Evolutionary conservation across 805 yeast genomes (phyloP), one percentile per base, ranked within the genome.

Genomic region (Maudiozyma barnettii): DNA sequence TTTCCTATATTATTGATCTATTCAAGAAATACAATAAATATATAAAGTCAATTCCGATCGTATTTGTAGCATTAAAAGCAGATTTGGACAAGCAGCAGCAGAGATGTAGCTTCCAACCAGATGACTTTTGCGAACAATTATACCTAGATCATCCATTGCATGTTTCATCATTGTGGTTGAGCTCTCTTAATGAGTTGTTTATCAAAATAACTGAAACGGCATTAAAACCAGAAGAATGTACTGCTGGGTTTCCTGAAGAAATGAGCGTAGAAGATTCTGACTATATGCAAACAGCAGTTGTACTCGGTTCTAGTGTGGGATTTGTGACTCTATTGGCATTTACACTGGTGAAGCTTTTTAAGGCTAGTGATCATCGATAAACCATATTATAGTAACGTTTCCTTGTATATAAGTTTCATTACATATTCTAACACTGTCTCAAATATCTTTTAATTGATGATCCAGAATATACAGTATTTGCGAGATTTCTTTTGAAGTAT

Each of bases 51-150:
- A 67, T 93, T 2, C 99, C 99, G 0, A 76, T 83, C 4, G 81
- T 93, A 0, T 86, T 82, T 58, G 97, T 90, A 1, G 99, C 96
- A 0, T 69, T 90, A 33, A 93, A 93, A 60, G 98, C 99, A 0
- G 99, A 93, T 65, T 70, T 88, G 35, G 99, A 93, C 63, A 81
- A 95, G 54, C 98, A 90, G 61, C 97, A 91, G 59, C 99, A 93
- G 59, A 66, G 99, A 35, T 79, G 83, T 36, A 85, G 78, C 47
- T 69, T 75, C 5, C 96, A 87, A 59, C 99, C 99, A 0, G 98
- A 93, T 55, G 82, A 79, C 23, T 89, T 81, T 58, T 82, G 96
- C 0, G 70, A 86, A 26, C 72, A 76, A 5, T 64, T 89, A 5
- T 71, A 65, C 49, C 61, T 93, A 14, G 80, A 82, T 10, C 85